These are phyloP conservation scores for Epichloe hybrida DNA, from an alignment of 2,329 filamentous ascomycete genomes.

Conservation along the genomic window DNA sequence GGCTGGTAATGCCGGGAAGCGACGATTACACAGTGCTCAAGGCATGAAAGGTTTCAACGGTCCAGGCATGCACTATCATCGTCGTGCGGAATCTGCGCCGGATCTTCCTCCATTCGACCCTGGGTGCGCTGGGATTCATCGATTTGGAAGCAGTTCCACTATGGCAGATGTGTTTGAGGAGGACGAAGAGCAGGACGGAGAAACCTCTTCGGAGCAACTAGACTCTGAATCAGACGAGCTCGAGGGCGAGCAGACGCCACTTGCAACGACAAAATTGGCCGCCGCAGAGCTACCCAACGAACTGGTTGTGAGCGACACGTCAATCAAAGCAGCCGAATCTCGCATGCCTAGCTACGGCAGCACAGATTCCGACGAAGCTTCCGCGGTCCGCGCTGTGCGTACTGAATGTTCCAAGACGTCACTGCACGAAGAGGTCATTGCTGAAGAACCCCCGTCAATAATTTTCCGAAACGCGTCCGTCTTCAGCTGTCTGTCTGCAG, in stretches of 20 bases:
- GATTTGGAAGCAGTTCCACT: conserved; percentile 52
- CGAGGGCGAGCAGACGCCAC: conserved; percentile 13
- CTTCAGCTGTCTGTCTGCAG: conserved; percentile 18
- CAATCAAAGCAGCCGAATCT: conserved; percentile 10
- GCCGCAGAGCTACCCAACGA: background rate
- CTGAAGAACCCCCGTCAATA: conserved; percentile 31
- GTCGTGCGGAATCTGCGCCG: conserved; percentile 67
- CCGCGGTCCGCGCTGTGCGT: conserved; percentile 21
- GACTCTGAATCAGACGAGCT: background rate
- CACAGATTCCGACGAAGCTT: conserved; percentile 23
- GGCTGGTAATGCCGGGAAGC: conserved; percentile 39
- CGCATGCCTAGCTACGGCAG: conserved; percentile 34
- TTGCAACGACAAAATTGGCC: conserved; percentile 11
- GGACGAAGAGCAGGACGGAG: conserved; percentile 60
- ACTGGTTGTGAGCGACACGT: conserved; percentile 5
- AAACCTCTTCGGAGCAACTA: conserved; percentile 16
- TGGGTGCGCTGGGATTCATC: conserved; percentile 41
- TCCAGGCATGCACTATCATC: conserved; percentile 61
- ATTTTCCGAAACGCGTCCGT: conserved; percentile 26
- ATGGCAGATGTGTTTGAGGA: conserved; percentile 86
- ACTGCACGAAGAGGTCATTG: conserved; percentile 37
- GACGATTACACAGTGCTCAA: conserved; percentile 64
- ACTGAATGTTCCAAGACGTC: conserved; percentile 36
- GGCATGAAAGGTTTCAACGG: conserved; percentile 55
- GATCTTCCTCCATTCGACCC: conserved; percentile 64